These are phyloP conservation scores for Ophiostoma angusticollis DNA, from an alignment of 2,329 filamentous ascomycete species.

Conservation along the genomic window DNA sequence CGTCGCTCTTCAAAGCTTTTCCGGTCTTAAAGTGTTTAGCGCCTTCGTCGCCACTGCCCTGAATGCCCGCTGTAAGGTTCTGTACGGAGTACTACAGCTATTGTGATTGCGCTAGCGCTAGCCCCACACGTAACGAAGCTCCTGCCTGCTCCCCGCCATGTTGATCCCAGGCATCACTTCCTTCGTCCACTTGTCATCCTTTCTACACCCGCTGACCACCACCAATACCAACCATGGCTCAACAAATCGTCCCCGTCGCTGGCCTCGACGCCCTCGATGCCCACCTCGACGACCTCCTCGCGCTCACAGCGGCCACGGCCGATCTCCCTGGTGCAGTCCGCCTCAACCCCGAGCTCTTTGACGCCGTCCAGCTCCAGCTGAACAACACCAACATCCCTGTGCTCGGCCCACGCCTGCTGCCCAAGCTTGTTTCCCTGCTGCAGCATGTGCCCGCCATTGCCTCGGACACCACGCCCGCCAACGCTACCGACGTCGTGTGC, in stretches of 20 bases:
- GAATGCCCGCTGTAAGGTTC: conserved; percentile 1
- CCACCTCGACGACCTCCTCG: conserved; percentile 39
- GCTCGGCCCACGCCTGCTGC: conserved; percentile 40
- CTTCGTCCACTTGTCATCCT: neutral
- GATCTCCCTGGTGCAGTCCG: conserved; percentile 22
- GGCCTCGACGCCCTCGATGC: conserved; percentile 40
- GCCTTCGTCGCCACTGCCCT: conserved; percentile 7
- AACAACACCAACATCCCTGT: conserved; percentile 42
- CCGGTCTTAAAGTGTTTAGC: too few species aligned
- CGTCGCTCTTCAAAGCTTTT: neutral
- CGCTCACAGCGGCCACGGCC: conserved; percentile 6
- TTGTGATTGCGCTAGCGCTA: too few species aligned
- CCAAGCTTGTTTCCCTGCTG: conserved; percentile 40
- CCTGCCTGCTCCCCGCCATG: neutral
- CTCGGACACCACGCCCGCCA: neutral
- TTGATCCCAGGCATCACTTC: neutral
- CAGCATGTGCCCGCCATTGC: conserved; percentile 26
- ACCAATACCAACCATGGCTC: too few species aligned
- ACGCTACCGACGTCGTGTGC: conserved; percentile 29
- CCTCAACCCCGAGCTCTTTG: conserved; percentile 39
- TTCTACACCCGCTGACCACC: too few species aligned
- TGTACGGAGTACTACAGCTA: too few species aligned
- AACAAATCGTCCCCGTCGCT: conserved; percentile 31
- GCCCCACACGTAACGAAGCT: neutral
- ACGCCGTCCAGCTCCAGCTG: conserved; percentile 46